A percentile compares a stretch with the other conserved stretches of the same genome.
Evolutionary conservation across 441 rosid genomes (phyloP).

Genomic region (Aleurites moluccanus): DNA sequence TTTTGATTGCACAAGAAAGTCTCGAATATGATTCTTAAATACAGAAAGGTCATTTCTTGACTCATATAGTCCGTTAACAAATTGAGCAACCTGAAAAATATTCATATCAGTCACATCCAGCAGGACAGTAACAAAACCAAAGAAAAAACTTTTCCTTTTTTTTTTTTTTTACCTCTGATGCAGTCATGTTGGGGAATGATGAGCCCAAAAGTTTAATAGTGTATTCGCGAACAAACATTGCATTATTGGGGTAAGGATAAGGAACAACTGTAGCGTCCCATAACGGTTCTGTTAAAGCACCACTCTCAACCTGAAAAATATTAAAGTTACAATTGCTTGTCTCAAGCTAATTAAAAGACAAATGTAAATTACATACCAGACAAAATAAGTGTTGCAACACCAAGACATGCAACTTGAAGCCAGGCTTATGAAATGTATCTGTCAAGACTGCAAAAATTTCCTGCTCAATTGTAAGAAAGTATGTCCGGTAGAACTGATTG

Average conservation of each 20-base stretch:
- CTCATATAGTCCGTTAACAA: slow-evolving; percentile 84
- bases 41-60: slow-evolving; percentile 76
- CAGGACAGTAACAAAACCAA: background rate
- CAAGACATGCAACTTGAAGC: slow-evolving; percentile 94
- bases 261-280: slow-evolving; percentile 85
- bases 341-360: background rate
- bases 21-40: slow-evolving; percentile 88
- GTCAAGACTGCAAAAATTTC: slow-evolving; percentile 97
- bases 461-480: slow-evolving; percentile 87
- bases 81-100: slow-evolving; percentile 70
- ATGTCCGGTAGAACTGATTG: slow-evolving; percentile 76
- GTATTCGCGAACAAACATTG: slow-evolving; percentile 79
- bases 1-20: slow-evolving; percentile 92
- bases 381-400: slow-evolving; percentile 90
- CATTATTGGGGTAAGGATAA: slow-evolving; percentile 73
- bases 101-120: slow-evolving; percentile 27
- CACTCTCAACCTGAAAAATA: slow-evolving; percentile 75
- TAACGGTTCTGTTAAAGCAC: slow-evolving; percentile 80
- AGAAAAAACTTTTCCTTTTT: background rate
- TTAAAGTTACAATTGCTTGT: background rate
- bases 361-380: slow-evolving; percentile 49
- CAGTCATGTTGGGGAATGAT: slow-evolving; percentile 98
- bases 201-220: slow-evolving; percentile 91
- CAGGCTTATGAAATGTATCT: slow-evolving; percentile 98
- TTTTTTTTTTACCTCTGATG: slow-evolving; percentile 60